These are phyloP conservation scores for Dactylonectria estremocensis DNA, from an alignment of 2,329 filamentous ascomycete species.

Conservation along the genomic window DNA sequence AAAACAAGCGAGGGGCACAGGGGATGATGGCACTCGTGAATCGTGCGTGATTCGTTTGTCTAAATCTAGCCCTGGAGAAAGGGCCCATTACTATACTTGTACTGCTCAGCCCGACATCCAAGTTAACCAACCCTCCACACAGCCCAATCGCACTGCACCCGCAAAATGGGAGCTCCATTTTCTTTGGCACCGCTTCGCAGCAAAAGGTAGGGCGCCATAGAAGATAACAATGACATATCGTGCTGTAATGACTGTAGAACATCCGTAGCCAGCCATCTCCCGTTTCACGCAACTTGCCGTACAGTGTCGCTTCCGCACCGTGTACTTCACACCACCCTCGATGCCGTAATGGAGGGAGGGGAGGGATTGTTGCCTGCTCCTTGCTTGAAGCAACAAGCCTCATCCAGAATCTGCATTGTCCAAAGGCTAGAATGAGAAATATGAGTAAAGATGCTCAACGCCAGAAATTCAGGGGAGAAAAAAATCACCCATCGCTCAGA, in stretches of 20 bases:
- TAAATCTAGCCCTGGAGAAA: slow-evolving; percentile 22
- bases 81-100: neutral
- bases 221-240: slow-evolving; percentile 12
- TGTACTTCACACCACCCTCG: slow-evolving; percentile 15
- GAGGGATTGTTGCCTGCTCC: slow-evolving; percentile 19
- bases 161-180: slow-evolving; percentile 7
- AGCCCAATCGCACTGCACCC: slow-evolving; percentile 24
- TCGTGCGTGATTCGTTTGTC: slow-evolving; percentile 27
- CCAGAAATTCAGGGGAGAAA: no score
- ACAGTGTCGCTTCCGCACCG: slow-evolving; percentile 28
- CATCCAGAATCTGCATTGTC: neutral
- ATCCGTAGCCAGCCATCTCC: slow-evolving; percentile 12
- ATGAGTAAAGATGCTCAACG: neutral
- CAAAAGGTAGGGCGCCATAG: slow-evolving; percentile 5
- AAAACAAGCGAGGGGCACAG: slow-evolving; percentile 18
- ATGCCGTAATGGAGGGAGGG: slow-evolving; percentile 7
- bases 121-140: neutral
- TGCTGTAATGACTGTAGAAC: slow-evolving; percentile 12
- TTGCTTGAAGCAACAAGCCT: slow-evolving; percentile 8
- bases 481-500: slow-evolving; percentile 9
- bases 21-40: slow-evolving; percentile 21
- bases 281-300: neutral
- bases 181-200: slow-evolving; percentile 2
- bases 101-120: slow-evolving; percentile 21
- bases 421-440: neutral